Evolutionary conservation across 1,284 basidiomycete genomes (phyloP).

Genomic region (Tilletia walkeri): DNA sequence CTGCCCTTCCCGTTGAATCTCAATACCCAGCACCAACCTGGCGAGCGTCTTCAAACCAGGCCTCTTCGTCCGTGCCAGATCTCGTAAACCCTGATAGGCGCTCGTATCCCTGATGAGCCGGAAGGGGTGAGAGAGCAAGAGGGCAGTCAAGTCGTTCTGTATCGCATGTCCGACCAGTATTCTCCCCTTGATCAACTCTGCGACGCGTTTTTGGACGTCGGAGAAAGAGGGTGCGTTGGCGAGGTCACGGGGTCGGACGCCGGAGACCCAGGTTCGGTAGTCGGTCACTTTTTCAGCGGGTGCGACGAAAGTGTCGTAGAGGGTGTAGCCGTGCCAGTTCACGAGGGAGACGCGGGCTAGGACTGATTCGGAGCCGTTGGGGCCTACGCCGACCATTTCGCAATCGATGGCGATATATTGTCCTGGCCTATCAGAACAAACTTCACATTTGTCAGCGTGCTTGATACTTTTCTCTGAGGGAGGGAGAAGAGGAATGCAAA

Average conservation of each 20-base stretch:
- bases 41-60: constrained; percentile 79
- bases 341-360: constrained; percentile 88
- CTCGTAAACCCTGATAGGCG: constrained; percentile 60
- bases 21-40: constrained; percentile 74
- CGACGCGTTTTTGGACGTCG: constrained; percentile 76
- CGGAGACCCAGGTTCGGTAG: constrained; percentile 88
- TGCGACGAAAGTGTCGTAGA: constrained; percentile 81
- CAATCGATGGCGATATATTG: constrained; percentile 85
- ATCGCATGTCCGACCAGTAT: constrained; percentile 92
- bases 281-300: constrained; percentile 88
- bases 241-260: constrained; percentile 76
- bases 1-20: constrained; percentile 68
- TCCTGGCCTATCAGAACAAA: constrained; percentile 63
- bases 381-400: constrained; percentile 95
- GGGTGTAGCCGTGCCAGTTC: constrained; percentile 78
- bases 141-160: constrained; percentile 83
- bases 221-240: constrained; percentile 70
- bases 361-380: constrained; percentile 74
- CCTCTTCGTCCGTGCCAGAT: constrained; percentile 64
- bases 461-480: background rate
- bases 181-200: constrained; percentile 73
- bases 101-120: constrained; percentile 81
- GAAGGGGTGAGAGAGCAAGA: constrained; percentile 85
- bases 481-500: background rate
- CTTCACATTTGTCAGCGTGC: background rate